phyloP scores from a whole-genome alignment of 2,329 filamentous ascomycete species.

The Fusarium sp. region DNA sequence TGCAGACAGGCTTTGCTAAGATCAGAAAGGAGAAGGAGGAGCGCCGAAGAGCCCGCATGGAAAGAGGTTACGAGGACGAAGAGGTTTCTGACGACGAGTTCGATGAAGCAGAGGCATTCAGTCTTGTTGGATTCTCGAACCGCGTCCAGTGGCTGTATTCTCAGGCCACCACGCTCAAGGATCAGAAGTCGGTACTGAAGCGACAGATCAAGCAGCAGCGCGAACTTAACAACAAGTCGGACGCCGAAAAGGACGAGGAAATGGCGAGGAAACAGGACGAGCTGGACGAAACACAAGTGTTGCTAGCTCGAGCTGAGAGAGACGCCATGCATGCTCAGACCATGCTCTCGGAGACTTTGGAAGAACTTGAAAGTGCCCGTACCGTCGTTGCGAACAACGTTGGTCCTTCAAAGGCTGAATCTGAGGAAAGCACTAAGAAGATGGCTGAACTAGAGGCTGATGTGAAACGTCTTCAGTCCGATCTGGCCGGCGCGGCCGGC shows the following conservation, averaged over 20 bases:
- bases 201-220: constrained; percentile 96
- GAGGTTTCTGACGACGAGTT: constrained; percentile 73
- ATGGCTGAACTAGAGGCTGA: constrained; percentile 58
- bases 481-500: constrained; percentile 40
- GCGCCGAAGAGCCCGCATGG: constrained; percentile 65
- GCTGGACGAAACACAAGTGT: constrained; percentile 61
- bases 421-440: constrained; percentile 55
- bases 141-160: constrained; percentile 85
- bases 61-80: constrained; percentile 72
- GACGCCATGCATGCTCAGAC: constrained; percentile 59
- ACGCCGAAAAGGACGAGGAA: constrained; percentile 77
- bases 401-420: constrained; percentile 39
- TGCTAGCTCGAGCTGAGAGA: constrained; percentile 57
- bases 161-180: constrained; percentile 82
- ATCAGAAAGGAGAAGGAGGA: constrained; percentile 69
- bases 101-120: constrained; percentile 74
- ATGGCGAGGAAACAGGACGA: constrained; percentile 72
- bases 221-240: constrained; percentile 90
- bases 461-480: constrained; percentile 53
- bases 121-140: constrained; percentile 80
- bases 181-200: constrained; percentile 91
- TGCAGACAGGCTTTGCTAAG: constrained; percentile 66
- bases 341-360: constrained; percentile 64
- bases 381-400: constrained; percentile 40
- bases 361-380: constrained; percentile 62